phyloP scores from a whole-genome alignment of 1,284 basidiomycete genomes.

The Heterobasidion parviporum region DNA sequence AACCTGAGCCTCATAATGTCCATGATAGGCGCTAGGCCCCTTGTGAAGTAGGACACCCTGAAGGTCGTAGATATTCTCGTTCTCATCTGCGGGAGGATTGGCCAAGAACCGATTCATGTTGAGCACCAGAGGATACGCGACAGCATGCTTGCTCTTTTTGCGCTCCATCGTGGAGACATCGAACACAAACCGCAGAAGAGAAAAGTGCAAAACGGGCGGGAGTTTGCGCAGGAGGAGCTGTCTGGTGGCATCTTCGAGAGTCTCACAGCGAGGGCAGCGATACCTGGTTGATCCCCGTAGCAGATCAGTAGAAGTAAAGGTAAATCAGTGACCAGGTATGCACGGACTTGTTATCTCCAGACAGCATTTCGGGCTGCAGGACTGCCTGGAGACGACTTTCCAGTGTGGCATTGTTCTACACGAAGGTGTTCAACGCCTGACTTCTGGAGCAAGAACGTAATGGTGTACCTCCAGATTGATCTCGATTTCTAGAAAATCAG shows the following conservation, averaged over 20 bases:
- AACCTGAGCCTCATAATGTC: constrained; percentile 88
- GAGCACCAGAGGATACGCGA: constrained; percentile 67
- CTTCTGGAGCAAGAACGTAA: neutral
- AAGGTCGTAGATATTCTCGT: constrained; percentile 58
- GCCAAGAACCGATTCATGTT: constrained; percentile 57
- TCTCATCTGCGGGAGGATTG: constrained; percentile 4
- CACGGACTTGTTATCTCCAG: constrained; percentile 72
- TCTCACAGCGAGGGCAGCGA: constrained; percentile 63
- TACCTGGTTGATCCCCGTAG: constrained; percentile 42
- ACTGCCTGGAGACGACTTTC: constrained; percentile 60
- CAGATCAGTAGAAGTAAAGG: neutral
- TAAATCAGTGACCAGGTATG: neutral
- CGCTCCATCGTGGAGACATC: constrained; percentile 70
- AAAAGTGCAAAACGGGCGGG: constrained; percentile 84
- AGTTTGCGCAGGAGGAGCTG: constrained; percentile 60
- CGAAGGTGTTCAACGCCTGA: constrained; percentile 1
- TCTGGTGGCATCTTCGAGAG: constrained; percentile 69
- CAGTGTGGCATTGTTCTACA: constrained; percentile 61
- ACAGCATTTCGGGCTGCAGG: constrained; percentile 61
- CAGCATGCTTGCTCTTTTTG: constrained; percentile 74
- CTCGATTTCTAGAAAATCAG: constrained; percentile 80
- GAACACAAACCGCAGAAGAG: constrained; percentile 83
- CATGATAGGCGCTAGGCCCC: constrained; percentile 82
- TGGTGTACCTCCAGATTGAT: constrained; percentile 63
- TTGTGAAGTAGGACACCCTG: constrained; percentile 80